These are phyloP conservation scores for Pluteus cervinus DNA, from an alignment of 768 basidiomycete species.

Conservation along the genomic window DNA sequence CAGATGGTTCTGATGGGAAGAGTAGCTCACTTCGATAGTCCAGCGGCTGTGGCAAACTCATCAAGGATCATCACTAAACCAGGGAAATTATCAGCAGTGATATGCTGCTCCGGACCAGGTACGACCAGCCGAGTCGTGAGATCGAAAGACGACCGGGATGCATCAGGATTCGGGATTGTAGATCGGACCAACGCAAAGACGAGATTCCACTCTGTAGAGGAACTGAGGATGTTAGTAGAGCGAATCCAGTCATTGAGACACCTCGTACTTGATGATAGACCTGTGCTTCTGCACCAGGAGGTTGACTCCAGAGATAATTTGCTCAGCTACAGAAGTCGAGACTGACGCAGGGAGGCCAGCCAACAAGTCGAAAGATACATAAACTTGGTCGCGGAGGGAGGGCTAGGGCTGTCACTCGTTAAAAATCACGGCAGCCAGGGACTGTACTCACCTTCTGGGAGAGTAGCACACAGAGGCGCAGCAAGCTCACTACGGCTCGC, in stretches of 20 bases:
- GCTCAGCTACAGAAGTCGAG: conserved; percentile 85
- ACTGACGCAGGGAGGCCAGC: conserved; percentile 71
- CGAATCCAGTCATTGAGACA: conserved; percentile 1
- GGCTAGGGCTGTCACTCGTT: conserved; percentile 37
- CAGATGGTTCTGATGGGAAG: conserved; percentile 1
- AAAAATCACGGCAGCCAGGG: conserved; percentile 4
- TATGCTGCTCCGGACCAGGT: conserved; percentile 51
- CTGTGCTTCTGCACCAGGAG: conserved; percentile 74
- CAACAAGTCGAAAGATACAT: conserved; percentile 87
- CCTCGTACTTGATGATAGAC: conserved; percentile 56
- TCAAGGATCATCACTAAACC: conserved; percentile 79
- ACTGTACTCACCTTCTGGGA: conserved; percentile 59
- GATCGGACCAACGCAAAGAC: conserved; percentile 83
- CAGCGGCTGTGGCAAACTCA: conserved; percentile 79
- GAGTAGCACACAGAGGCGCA: conserved; percentile 79
- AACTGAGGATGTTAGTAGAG: conserved; percentile 33
- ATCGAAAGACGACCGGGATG: conserved; percentile 78
- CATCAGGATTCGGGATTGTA: conserved; percentile 82
- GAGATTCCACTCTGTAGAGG: conserved; percentile 94
- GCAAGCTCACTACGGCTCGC: conserved; percentile 83
- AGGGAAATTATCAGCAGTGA: conserved; percentile 74
- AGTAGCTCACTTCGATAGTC: conserved; percentile 45
- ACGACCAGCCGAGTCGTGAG: conserved; percentile 62
- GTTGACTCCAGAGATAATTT: conserved; percentile 79
- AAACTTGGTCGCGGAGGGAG: conserved; percentile 86